Evolutionary conservation across 306 rosid genomes (phyloP).

Genomic region (Macrotyloma uniflorum): DNA sequence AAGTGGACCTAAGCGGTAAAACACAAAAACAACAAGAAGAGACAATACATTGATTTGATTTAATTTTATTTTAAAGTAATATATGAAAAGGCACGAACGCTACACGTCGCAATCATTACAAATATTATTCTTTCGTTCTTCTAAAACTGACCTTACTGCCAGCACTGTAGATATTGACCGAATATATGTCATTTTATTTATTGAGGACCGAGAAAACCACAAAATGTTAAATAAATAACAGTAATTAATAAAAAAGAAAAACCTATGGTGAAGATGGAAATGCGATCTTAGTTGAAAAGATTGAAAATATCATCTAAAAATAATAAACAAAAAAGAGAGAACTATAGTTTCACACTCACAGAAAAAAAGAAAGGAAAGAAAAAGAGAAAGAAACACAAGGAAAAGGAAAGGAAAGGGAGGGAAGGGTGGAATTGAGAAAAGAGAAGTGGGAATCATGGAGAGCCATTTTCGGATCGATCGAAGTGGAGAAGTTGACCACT

Average conservation of each 20-base stretch:
- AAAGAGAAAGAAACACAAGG: not conserved
- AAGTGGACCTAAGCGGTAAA: constrained; percentile 24
- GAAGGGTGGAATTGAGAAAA: not conserved
- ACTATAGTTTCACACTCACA: constrained; percentile 1
- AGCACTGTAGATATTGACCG: constrained; percentile 51
- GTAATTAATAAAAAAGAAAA: not conserved
- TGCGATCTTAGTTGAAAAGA: constrained; percentile 15
- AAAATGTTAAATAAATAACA: constrained; percentile 21
- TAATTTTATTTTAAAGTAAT: not conserved
- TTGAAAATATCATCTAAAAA: constrained; percentile 28
- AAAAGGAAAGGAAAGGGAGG: not conserved
- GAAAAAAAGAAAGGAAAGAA: not conserved
- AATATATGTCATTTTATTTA: constrained; percentile 51
- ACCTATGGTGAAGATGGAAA: constrained; percentile 24
- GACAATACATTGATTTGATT: constrained; percentile 14
- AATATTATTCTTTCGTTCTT: constrained; percentile 55
- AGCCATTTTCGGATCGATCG: constrained; percentile 74
- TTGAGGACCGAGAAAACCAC: constrained; percentile 35
- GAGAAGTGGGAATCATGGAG: constrained; percentile 48
- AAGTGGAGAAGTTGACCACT: constrained; percentile 89
- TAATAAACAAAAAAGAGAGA: constrained; percentile 12
- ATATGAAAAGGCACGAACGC: constrained; percentile 41
- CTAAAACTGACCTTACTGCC: constrained; percentile 55
- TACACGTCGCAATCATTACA: constrained; percentile 77
- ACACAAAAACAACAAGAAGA: constrained; percentile 5